Conservation (phyloP, 192 early-diverging fungal genomes). For the Backusella circina region DNA sequence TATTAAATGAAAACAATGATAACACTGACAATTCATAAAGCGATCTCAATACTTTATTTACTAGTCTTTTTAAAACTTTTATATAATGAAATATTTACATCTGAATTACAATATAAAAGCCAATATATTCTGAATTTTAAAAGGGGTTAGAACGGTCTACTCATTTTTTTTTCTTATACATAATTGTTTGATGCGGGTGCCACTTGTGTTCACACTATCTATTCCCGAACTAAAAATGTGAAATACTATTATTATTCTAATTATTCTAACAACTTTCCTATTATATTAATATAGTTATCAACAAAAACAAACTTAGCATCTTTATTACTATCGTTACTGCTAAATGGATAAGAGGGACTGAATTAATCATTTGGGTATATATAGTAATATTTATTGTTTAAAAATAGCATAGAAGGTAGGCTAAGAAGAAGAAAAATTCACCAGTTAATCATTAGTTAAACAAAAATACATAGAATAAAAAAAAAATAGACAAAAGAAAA, state of each 20-base stretch:
- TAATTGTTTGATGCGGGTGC: not conserved
- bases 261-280: not conserved
- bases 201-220: not conserved
- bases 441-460: not conserved
- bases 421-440: not conserved
- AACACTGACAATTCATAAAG: too few species aligned
- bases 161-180: not conserved
- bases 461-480: not conserved
- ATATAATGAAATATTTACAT: too few species aligned
- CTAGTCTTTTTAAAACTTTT: too few species aligned
- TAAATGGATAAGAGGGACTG: not conserved
- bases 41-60: too few species aligned
- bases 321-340: not conserved
- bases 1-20: too few species aligned
- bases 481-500: not conserved
- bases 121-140: too few species aligned
- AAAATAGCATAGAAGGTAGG: not conserved
- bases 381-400: not conserved
- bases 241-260: not conserved
- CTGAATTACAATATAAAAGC: too few species aligned
- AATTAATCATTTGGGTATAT: not conserved
- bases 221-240: not conserved
- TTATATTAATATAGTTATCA: not conserved
- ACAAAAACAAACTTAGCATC: too few species aligned
- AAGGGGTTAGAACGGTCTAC: too few species aligned